These are phyloP conservation scores for Pseudocercospora eumusae DNA, from an alignment of 2,329 filamentous ascomycete genomes.

Conservation along the genomic window DNA sequence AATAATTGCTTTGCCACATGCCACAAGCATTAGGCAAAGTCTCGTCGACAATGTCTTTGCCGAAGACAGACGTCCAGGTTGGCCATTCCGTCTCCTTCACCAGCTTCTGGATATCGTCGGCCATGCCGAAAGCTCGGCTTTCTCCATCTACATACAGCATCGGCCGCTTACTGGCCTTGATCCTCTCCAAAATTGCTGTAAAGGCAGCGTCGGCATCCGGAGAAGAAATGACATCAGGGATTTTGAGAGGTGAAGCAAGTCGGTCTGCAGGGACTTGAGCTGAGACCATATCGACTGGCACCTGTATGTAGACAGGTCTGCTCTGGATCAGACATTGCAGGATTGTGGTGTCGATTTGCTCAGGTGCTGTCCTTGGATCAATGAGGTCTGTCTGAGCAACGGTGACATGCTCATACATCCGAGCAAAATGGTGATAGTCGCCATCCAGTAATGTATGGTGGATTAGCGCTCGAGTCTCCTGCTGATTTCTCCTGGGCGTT, in stretches of 20 bases:
- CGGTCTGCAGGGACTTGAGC: conserved; percentile 4
- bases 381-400: conserved; percentile 25
- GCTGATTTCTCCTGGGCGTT: conserved; percentile 43
- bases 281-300: conserved; percentile 22
- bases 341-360: conserved; percentile 15
- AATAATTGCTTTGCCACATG: conserved; percentile 47
- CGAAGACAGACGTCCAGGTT: conserved; percentile 52
- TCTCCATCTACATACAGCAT: conserved; percentile 57
- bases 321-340: conserved; percentile 16
- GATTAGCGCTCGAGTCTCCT: conserved; percentile 46
- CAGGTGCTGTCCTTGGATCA: conserved; percentile 19
- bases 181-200: conserved; percentile 20
- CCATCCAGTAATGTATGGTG: conserved; percentile 46
- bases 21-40: conserved; percentile 52
- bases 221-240: conserved; percentile 9
- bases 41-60: conserved; percentile 57
- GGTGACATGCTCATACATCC: conserved; percentile 25
- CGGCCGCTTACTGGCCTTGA: conserved; percentile 50
- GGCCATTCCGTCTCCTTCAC: conserved; percentile 51
- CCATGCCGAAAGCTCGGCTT: conserved; percentile 47
- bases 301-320: conserved; percentile 22
- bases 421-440: conserved; percentile 21
- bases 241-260: conserved; percentile 5
- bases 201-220: conserved; percentile 7
- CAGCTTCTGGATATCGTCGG: conserved; percentile 49